A percentile compares a stretch with the other conserved stretches of the same genome.
Evolutionary conservation across 306 rosid species (phyloP).

Genomic region (Prunus padus): DNA sequence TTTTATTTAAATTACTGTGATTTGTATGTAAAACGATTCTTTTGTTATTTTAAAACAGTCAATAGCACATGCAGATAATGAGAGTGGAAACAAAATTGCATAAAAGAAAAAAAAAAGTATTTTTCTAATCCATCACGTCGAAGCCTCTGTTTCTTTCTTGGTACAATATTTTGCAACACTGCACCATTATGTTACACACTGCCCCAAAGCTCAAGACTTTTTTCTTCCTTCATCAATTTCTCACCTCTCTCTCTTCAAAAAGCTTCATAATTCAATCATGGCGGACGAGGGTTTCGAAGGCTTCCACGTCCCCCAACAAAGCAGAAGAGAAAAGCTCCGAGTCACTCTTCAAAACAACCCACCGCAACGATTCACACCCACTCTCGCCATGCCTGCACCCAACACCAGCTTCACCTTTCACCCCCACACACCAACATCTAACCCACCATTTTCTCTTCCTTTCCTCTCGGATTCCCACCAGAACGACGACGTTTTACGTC

Average conservation of each 20-base stretch:
- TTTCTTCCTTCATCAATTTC: neutral
- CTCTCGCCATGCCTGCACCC: neutral
- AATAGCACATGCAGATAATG: neutral
- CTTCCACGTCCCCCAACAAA: slow-evolving; percentile 14
- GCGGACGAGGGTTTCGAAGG: slow-evolving; percentile 9
- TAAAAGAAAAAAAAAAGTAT: neutral
- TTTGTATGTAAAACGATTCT: neutral
- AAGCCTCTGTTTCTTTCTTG: neutral
- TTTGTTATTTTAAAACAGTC: neutral
- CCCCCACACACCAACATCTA: neutral
- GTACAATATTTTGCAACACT: slow-evolving; percentile 9
- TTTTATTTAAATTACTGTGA: too few species aligned
- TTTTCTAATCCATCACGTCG: neutral
- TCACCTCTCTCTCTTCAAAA: neutral
- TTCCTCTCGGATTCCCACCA: neutral
- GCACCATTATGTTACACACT: neutral
- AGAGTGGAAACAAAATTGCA: neutral
- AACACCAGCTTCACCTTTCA: neutral
- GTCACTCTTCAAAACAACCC: slow-evolving; percentile 8
- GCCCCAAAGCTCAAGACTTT: neutral
- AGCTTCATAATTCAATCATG: slow-evolving; percentile 13
- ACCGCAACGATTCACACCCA: neutral
- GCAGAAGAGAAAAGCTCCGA: slow-evolving; percentile 10
- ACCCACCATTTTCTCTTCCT: neutral
- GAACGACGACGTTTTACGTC: neutral